Percentiles rank a stretch among this genome's conserved stretches.
phyloP scores from a whole-genome alignment of 768 basidiomycete genomes.

The Lactarius pseudohatsudake region DNA sequence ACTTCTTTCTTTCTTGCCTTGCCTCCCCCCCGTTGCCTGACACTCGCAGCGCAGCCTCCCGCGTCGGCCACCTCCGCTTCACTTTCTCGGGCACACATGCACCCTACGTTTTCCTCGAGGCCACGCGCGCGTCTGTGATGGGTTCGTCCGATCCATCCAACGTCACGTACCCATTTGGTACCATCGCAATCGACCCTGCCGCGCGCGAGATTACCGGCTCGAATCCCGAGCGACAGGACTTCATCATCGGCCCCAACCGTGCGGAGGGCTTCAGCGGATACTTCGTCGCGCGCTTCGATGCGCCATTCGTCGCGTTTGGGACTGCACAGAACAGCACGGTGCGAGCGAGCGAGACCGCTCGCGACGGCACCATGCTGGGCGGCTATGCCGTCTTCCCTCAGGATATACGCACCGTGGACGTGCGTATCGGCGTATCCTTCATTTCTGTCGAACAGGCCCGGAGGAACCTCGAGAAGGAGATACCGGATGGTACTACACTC shows the following conservation, averaged over 20 bases:
- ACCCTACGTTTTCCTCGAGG: slow-evolving; percentile 68
- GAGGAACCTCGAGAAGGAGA: slow-evolving; percentile 41
- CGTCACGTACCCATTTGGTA: slow-evolving; percentile 55
- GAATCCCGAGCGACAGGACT: slow-evolving; percentile 70
- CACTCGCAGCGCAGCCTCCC: slow-evolving; percentile 50
- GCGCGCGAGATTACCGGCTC: slow-evolving; percentile 56
- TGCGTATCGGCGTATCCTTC: slow-evolving; percentile 70
- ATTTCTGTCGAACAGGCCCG: slow-evolving; percentile 64
- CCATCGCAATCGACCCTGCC: slow-evolving; percentile 45
- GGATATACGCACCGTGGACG: slow-evolving; percentile 42
- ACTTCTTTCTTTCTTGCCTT: background rate
- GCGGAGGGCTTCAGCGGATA: slow-evolving; percentile 41
- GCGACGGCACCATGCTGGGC: slow-evolving; percentile 47
- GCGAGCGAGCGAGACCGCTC: slow-evolving; percentile 33
- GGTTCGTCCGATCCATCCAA: slow-evolving; percentile 50
- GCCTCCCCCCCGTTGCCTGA: background rate
- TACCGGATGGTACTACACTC: slow-evolving; percentile 41
- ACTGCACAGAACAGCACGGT: slow-evolving; percentile 47
- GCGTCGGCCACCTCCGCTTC: slow-evolving; percentile 73
- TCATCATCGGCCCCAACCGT: slow-evolving; percentile 57
- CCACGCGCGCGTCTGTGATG: slow-evolving; percentile 60
- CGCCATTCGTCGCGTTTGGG: slow-evolving; percentile 48
- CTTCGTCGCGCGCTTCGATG: slow-evolving; percentile 61
- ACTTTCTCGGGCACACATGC: slow-evolving; percentile 48
- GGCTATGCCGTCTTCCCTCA: slow-evolving; percentile 50